Evolutionary conservation across 345 rosid species (phyloP), one percentile per base, ranked within the genome.

Genomic region (Triadica sebifera): DNA sequence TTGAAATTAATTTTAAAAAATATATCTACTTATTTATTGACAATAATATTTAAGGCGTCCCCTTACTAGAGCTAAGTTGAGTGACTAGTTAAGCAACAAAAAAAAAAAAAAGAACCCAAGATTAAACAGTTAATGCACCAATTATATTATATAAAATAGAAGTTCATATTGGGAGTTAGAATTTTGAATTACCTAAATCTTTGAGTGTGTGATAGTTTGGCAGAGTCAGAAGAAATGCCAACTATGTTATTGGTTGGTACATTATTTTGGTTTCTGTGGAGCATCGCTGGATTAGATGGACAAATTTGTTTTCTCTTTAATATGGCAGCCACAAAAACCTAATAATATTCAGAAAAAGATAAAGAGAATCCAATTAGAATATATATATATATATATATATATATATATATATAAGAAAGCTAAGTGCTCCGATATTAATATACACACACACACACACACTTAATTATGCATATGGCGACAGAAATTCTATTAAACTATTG

Each of bases 241-340:
- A 72, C 24, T 37, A 24, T 50, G 58, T 38, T 46, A 65, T 65
- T 71, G 53, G 38, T 63, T 51, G 58, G 61, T 57, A 46, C 66
- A 43, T 74, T 81, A 77, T 74, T 80, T 76, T 81, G 86, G 81
- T 73, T 78, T 78, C 93, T 89, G 73, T 88, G 81, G 66, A 86
- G 85, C 90, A 84, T 81, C 41, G 81, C 82, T 67, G 87, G 84
- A 77, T 84, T 83, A 41, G 96, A 80, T 61, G 96, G 96, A 69
- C 79, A 82, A 34, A 20, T 77, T 71, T 88, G 92, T 75, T 92
- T 85, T 84, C 97, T 86, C 83, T 94, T 94, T n/a, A 80, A 16
- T 65, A 87, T 65, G 19, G 98, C 97, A 19, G 98, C 98, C 78
- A 92, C 97, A 57, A 94, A 78, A 50, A 94, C 98, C 98, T 92